These are phyloP conservation scores for Forsythia suspensa DNA, from an alignment of 257 asterid genomes.

Conservation along the genomic window DNA sequence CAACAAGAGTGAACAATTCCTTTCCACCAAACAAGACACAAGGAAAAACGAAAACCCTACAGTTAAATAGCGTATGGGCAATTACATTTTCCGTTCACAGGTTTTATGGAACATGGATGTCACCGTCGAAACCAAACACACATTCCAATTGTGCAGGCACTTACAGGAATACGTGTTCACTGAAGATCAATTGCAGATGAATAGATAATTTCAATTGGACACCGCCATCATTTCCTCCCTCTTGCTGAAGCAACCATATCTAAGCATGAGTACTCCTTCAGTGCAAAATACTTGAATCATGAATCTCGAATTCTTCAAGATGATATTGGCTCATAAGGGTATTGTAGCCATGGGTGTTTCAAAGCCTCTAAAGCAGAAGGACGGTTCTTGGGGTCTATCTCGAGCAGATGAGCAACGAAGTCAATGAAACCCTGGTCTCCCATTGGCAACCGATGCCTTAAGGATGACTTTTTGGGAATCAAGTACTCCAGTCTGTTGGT, in stretches of 20 bases:
- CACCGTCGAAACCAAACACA: slow-evolving; percentile 28
- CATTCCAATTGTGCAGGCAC: slow-evolving; percentile 37
- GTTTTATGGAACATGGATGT: slow-evolving; percentile 28
- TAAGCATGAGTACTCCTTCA: slow-evolving; percentile 10
- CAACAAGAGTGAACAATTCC: slow-evolving; percentile 55
- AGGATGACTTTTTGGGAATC: slow-evolving; percentile 91
- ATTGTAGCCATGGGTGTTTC: slow-evolving; percentile 95
- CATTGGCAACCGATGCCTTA: slow-evolving; percentile 95
- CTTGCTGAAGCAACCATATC: slow-evolving; percentile 13
- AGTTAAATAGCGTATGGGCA: slow-evolving; percentile 43
- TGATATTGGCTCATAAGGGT: slow-evolving; percentile 95
- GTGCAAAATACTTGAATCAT: background rate
- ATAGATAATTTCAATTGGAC: slow-evolving; percentile 10
- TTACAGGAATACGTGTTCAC: slow-evolving; percentile 15
- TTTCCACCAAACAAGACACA: slow-evolving; percentile 32
- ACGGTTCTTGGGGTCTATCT: slow-evolving; percentile 77
- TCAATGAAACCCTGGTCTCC: slow-evolving; percentile 97
- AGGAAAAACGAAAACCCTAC: slow-evolving; percentile 35
- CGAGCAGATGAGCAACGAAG: slow-evolving; percentile 82
- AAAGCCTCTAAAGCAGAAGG: slow-evolving; percentile 94
- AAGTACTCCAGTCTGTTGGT: slow-evolving; percentile 79
- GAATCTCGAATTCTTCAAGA: slow-evolving; percentile 41
- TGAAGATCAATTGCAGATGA: slow-evolving; percentile 23
- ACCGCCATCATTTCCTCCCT: slow-evolving; percentile 14
- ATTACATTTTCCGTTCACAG: slow-evolving; percentile 32